Base-by-base conservation (phyloP, 2,329 filamentous ascomycete species). In the Dactylellina leptospora region DNA sequence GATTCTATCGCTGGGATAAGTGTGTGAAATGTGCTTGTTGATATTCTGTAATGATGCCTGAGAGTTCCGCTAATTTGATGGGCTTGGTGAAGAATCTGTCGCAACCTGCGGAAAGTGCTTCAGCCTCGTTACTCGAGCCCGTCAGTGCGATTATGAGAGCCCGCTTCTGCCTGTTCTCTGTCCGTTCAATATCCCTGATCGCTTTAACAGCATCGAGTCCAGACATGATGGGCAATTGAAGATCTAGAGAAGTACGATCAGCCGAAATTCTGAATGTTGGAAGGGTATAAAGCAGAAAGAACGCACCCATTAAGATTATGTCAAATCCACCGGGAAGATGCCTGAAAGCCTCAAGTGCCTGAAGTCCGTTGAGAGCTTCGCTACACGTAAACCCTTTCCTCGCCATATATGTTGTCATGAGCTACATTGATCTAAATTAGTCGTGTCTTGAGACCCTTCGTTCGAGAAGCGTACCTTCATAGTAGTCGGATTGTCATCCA, bases 281-380 rank as follows among this genome's bases (percentile, higher is more conserved):
- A n/a, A n/a, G n/a, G n/a, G n/a, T n/a, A n/a, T n/a, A n/a, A n/a
- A n/a, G n/a, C n/a, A n/a, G n/a, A n/a, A n/a, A n/a, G 8, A n/a
- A 27, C 73, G 74, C 69, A 76, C 73, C 83, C 82, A 85, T 85
- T 20, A 85, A 80, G 1, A 85, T 80, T 42, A 84, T 80, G 38
- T 81, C 80, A 51, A 81, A 82, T 18, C 75, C 75, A 0, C 78
- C 75, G 5, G 78, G 77, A 1, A 75, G 69, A 2, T 76, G 72
- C 51, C 56, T 48, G 5, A 75, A 70, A 30, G 77, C 77, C 4
- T 82, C 77, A 0, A 85, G 80, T 1, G 84, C 84, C 75, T 84
- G 80, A 0, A 81, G 78, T 4, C 84, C 84, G 73, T 85, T 81
- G 20, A 77, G 77, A 0, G 83, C 84, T 11, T 80, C 80, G n/a